Base-by-base conservation (phyloP, 805 yeast genomes). In the Sugiyamaella floridensis region DNA sequence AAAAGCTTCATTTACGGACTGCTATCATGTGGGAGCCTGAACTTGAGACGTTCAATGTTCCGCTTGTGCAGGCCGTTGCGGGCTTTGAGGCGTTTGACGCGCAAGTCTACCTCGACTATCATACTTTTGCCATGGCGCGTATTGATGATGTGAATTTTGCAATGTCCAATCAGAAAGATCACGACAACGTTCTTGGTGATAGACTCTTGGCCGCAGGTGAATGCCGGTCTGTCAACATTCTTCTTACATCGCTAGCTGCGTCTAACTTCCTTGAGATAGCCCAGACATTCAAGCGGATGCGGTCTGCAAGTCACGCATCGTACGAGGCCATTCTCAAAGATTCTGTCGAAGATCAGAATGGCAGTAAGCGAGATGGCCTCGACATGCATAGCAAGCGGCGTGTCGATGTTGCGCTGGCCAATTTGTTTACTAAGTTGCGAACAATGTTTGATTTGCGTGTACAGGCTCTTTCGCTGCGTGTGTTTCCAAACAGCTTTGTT, bases 191-290 rank as follows among this genome's bases (percentile, higher is more conserved):
- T 22, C 49, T 48, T 12, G 55, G 45, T 16, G 57, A 60, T 42
- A 44, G 55, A 22, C 45, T 56, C 29, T 43, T 58, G n/a, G 56
- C 54, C 73, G 19, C 67, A 72, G 66, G 81, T 22, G 96, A 89
- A 63, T 78, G 80, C 48, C 80, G 74, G 1, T 71, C 79, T 0
- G 73, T 83, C 14, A 80, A 79, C 53, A 62, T 87, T 1, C 88
- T 79, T 61, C 72, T 85, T 55, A 90, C 98, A 0, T 89, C 96
- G 0, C 74, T 93, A 62, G 84, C 95, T 0, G 93, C 93, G 0
- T 83, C 96, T 0, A 89, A 86, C 61, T 72, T 88, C 29, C 75
- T 84, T 57, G 97, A 90, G 66, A 83, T 93, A 45, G 78, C 80
- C 61, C 82, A 82, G 51, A 82, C 93, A 1, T 70, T 87, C 16